A percentile compares a stretch with the other conserved stretches of the same genome.
Evolutionary conservation across 768 basidiomycete species (phyloP).

Genomic region (Suillus tomentosus): DNA sequence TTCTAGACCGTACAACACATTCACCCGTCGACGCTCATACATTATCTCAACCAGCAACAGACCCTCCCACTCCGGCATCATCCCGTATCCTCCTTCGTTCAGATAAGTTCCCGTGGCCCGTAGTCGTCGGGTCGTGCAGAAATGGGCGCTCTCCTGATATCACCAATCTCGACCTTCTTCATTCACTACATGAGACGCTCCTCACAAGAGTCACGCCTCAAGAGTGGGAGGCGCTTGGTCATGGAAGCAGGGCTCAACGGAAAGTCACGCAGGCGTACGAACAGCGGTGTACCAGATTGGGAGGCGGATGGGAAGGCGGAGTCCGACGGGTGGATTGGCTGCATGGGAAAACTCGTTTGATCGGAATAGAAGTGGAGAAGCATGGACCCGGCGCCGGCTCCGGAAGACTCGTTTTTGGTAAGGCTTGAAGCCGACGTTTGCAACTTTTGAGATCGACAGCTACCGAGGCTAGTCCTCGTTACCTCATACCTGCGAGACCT

Average conservation of each 20-base stretch:
- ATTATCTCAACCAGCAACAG: constrained; percentile 64
- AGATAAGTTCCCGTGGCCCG: constrained; percentile 63
- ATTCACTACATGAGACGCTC: constrained; percentile 59
- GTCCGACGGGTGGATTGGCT: constrained; percentile 70
- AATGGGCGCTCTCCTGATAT: constrained; percentile 35
- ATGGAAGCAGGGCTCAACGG: constrained; percentile 56
- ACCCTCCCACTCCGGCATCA: constrained; percentile 51
- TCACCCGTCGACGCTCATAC: constrained; percentile 56
- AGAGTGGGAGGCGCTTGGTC: constrained; percentile 65
- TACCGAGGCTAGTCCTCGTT: neutral
- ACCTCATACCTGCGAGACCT: neutral
- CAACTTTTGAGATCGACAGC: neutral
- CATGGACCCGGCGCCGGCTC: constrained; percentile 37
- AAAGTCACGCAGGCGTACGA: constrained; percentile 64
- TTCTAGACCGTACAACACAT: constrained; percentile 57
- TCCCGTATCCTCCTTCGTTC: constrained; percentile 53
- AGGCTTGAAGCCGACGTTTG: constrained; percentile 29
- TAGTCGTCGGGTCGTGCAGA: constrained; percentile 43
- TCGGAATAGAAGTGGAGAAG: constrained; percentile 63
- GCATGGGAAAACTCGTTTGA: constrained; percentile 56
- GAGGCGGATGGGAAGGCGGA: constrained; percentile 70
- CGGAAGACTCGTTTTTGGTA: constrained; percentile 53
- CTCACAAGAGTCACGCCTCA: constrained; percentile 56
- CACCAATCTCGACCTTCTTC: constrained; percentile 66
- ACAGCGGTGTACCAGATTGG: constrained; percentile 59